phyloP scores from a whole-genome alignment of 495 filamentous ascomycete genomes.

The Lophiostoma macrostomum region DNA sequence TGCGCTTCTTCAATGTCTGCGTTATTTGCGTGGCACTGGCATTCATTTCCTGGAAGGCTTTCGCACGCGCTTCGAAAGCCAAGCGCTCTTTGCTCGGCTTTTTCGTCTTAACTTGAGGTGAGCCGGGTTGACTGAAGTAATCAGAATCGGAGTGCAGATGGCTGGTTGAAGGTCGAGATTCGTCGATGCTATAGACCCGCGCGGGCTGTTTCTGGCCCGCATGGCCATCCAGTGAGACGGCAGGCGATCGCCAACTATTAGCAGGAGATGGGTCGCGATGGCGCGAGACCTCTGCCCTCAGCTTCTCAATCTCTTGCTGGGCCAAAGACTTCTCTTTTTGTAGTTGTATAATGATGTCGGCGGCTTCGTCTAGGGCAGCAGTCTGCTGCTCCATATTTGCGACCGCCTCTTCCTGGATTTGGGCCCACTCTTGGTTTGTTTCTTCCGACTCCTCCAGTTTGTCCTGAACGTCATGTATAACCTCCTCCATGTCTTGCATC shows the following conservation, averaged over 20 bases:
- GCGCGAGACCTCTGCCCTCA: neutral
- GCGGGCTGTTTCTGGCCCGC: slow-evolving; percentile 1
- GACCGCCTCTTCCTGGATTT: slow-evolving; percentile 66
- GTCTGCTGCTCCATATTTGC: slow-evolving; percentile 72
- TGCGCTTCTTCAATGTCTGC: slow-evolving; percentile 22
- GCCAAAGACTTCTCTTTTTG: slow-evolving; percentile 49
- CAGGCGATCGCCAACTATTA: neutral
- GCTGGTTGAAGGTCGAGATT: slow-evolving; percentile 25
- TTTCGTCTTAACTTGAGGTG: slow-evolving; percentile 19
- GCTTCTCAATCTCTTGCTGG: slow-evolving; percentile 7
- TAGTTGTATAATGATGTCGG: slow-evolving; percentile 70
- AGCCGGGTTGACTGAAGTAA: slow-evolving; percentile 33
- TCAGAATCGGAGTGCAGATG: slow-evolving; percentile 30
- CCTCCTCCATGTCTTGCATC: slow-evolving; percentile 38
- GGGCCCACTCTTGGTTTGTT: slow-evolving; percentile 32
- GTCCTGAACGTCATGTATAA: slow-evolving; percentile 33
- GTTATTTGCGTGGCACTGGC: slow-evolving; percentile 3
- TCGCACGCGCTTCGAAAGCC: slow-evolving; percentile 9
- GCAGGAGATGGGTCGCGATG: neutral
- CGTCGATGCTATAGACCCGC: slow-evolving; percentile 26
- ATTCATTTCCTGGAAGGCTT: slow-evolving; percentile 13
- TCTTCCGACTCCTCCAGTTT: slow-evolving; percentile 34
- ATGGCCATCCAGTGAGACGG: neutral
- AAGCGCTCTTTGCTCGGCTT: slow-evolving; percentile 12
- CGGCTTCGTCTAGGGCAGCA: slow-evolving; percentile 76